A percentile compares a stretch with the other conserved stretches of the same genome.
phyloP scores from a whole-genome alignment of 768 basidiomycete species.

The Trametes cubensis region DNA sequence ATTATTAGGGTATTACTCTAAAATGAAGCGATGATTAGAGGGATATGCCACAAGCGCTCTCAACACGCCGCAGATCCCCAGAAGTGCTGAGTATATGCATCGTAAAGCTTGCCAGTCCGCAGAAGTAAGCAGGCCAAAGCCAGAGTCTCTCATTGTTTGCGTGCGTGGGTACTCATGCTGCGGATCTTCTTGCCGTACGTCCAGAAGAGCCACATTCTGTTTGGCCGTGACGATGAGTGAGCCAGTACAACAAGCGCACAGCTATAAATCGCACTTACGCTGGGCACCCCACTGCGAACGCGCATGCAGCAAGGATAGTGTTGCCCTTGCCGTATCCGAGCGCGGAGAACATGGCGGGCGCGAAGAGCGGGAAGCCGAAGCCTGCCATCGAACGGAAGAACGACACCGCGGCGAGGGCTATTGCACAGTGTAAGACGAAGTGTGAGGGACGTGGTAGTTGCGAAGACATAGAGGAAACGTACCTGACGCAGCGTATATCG shows the following conservation, averaged over 20 bases:
- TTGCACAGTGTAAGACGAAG: slow-evolving; percentile 17
- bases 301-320: slow-evolving; percentile 59
- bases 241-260: background rate
- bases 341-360: slow-evolving; percentile 62
- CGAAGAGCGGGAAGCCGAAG: slow-evolving; percentile 76
- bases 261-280: slow-evolving; percentile 38
- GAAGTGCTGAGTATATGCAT: too few relatives aligned
- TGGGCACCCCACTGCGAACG: slow-evolving; percentile 58
- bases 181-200: slow-evolving; percentile 51
- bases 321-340: slow-evolving; percentile 72
- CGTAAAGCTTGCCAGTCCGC: too few relatives aligned
- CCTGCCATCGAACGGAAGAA: slow-evolving; percentile 67
- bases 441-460: slow-evolving; percentile 37
- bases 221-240: slow-evolving; percentile 37
- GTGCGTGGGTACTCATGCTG: slow-evolving; percentile 22
- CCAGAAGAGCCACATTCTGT: slow-evolving; percentile 46
- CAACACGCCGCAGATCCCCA: too few relatives aligned
- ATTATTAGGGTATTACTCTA: background rate
- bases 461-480: slow-evolving; percentile 52
- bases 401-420: slow-evolving; percentile 65
- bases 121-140: background rate
- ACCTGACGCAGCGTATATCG: slow-evolving; percentile 71
- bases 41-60: background rate
- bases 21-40: background rate
- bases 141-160: background rate